phyloP scores from a whole-genome alignment of 2,329 filamentous ascomycete genomes.

The Beauveria caledonica region DNA sequence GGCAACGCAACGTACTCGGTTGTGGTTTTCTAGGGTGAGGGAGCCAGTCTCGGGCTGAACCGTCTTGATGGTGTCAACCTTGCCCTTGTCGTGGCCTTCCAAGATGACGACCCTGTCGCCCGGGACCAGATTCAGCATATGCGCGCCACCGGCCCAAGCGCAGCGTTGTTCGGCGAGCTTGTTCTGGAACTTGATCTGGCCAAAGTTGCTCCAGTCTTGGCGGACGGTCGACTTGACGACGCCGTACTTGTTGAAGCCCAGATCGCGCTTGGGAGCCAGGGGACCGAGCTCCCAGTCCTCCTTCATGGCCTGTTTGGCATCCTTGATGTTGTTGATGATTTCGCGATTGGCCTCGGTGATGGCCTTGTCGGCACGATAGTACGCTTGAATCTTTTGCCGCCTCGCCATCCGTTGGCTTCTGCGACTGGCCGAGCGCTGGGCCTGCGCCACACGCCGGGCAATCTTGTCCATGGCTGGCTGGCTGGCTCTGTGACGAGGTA shows the following conservation, averaged over 20 bases:
- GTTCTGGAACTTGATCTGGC: conserved; percentile 20
- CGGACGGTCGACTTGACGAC: conserved; percentile 35
- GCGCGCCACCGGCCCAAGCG: conserved; percentile 47
- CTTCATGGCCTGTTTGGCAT: conserved; percentile 44
- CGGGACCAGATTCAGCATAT: conserved; percentile 34
- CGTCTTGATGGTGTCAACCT: conserved; percentile 63
- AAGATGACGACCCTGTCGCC: conserved; percentile 64
- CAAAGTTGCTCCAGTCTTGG: conserved; percentile 27
- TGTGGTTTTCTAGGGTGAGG: conserved; percentile 53
- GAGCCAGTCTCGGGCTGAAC: conserved; percentile 48
- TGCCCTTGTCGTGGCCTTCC: conserved; percentile 70
- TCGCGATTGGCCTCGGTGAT: conserved; percentile 24
- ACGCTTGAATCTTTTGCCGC: conserved; percentile 21
- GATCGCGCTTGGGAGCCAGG: conserved; percentile 67
- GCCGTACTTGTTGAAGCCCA: conserved; percentile 56
- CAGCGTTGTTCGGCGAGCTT: conserved; percentile 35
- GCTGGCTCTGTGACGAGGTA: conserved; percentile 15
- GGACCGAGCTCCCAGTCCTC: conserved; percentile 76
- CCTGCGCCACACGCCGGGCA: conserved; percentile 55
- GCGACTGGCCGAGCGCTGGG: conserved; percentile 54
- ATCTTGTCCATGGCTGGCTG: conserved; percentile 63
- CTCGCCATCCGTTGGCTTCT: conserved; percentile 33
- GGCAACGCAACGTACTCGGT: conserved; percentile 48
- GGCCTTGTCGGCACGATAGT: conserved; percentile 24
- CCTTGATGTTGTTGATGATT: conserved; percentile 27